Percentiles rank a stretch among this genome's conserved stretches.
Evolutionary conservation across 2,329 filamentous ascomycete genomes (phyloP).

Genomic region (Talaromyces islandicus): DNA sequence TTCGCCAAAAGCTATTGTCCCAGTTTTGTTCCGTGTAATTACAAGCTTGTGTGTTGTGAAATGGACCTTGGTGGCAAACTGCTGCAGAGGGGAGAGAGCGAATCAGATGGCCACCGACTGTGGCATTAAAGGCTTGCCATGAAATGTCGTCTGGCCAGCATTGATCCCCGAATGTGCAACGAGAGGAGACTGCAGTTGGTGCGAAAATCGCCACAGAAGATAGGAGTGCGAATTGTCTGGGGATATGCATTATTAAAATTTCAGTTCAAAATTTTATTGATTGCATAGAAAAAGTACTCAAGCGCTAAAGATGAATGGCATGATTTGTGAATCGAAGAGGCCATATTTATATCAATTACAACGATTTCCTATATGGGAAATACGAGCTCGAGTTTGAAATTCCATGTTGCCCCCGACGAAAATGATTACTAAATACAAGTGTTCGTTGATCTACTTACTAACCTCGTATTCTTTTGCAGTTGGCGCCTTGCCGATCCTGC

Average conservation of each 20-base stretch:
- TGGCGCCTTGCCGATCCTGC: not conserved
- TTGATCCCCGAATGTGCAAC: not conserved
- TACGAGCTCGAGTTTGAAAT: not conserved
- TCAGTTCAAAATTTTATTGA: not conserved
- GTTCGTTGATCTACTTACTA: not conserved
- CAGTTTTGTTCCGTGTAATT: not conserved
- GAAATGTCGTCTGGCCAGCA: not conserved
- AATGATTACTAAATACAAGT: not conserved
- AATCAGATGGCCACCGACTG: not conserved
- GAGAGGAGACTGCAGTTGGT: not conserved
- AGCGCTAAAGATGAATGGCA: not conserved
- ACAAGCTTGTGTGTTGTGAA: not conserved
- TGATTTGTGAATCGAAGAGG: not conserved
- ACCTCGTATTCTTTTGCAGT: not conserved
- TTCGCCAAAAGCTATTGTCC: not conserved
- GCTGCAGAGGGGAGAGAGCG: not conserved
- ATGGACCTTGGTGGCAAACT: not conserved
- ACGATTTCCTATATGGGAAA: not conserved
- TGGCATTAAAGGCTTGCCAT: not conserved
- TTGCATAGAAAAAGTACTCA: not conserved
- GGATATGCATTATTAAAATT: not conserved
- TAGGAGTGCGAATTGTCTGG: not conserved
- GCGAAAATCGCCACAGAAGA: not conserved
- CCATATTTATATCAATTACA: not conserved
- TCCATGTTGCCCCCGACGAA: not conserved